These are phyloP conservation scores for Coriaria nepalensis DNA, from an alignment of 306 rosid species.

Conservation along the genomic window DNA sequence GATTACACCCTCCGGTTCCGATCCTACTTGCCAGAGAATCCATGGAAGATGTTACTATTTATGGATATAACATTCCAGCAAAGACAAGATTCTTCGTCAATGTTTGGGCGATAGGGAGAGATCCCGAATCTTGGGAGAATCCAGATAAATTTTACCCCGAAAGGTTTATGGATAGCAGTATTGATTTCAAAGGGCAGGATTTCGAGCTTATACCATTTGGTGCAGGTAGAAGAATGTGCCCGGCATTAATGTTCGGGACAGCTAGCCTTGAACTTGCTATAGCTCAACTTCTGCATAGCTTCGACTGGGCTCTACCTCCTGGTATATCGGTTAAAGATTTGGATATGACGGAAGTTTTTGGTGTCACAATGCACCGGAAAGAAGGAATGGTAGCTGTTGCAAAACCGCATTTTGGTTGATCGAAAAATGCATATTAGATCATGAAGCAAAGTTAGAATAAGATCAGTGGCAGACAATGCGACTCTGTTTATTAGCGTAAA, in stretches of 20 bases:
- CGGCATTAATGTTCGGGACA: constrained; percentile 25
- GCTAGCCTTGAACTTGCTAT: constrained; percentile 47
- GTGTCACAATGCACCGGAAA: constrained; percentile 8
- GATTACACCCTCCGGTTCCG: constrained; percentile 58
- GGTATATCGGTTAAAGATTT: constrained; percentile 29
- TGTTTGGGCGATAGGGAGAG: constrained; percentile 51
- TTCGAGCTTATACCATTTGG: constrained; percentile 59
- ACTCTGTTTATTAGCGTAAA: too few relatives aligned
- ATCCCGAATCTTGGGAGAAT: constrained; percentile 45
- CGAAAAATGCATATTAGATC: too few relatives aligned
- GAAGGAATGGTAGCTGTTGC: background rate
- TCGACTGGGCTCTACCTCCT: constrained; percentile 60
- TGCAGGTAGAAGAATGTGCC: constrained; percentile 63
- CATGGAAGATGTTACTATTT: constrained; percentile 36
- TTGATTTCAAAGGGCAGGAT: constrained; percentile 47
- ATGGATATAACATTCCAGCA: constrained; percentile 46
- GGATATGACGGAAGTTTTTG: constrained; percentile 39
- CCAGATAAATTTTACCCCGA: constrained; percentile 42
- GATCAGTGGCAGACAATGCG: background rate
- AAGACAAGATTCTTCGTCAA: constrained; percentile 21
- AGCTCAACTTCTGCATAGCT: constrained; percentile 51
- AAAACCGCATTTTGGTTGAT: background rate
- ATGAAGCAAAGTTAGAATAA: background rate
- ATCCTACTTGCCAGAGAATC: constrained; percentile 62
- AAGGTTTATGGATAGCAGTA: constrained; percentile 37